Evolutionary conservation across 495 filamentous ascomycete genomes (phyloP), one percentile per base, ranked within the genome.

Genomic region (Staphylotrichum longicolle): DNA sequence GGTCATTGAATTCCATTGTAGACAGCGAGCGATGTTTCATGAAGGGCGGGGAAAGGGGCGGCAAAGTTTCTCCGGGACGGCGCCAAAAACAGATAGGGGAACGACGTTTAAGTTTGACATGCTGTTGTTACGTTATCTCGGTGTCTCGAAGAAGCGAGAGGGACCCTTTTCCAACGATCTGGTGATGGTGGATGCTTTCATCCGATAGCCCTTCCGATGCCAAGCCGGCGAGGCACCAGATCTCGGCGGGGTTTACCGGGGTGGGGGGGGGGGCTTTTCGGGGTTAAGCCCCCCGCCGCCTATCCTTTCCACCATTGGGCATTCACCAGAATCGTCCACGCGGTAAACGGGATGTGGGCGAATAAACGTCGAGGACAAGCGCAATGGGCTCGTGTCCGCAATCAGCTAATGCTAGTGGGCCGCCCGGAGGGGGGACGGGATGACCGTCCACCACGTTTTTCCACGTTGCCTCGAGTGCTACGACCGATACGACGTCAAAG

Each of bases 21-120:
- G 54, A 68, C 58, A 68, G 57, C 57, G 53, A 67, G 62, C 59
- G 62, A 59, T 56, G 39, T 60, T 53, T 68, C 53, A 63, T 60
- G 62, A 42, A 15, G 54, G 52, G 55, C 56, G 53, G 20, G 20
- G 20, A 1, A 27, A 27, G 20, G 61, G 61, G 64, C 49, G 54
- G 54, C 37, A 44, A 52, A 54, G 60, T 51, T 66, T 54, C 50
- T 57, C 9, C 48, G 35, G 49, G 56, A 33, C 52, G 64, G 59
- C 58, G 57, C 52, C 64, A 46, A 64, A 63, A 63, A 61, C 37
- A 63, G 55, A 63, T 53, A 58, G 61, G 59, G 61, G 41, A 63
- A 63, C 33, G 44, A 59, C 56, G 46, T 3, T 44, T 33, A 44
- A 37, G 11, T 62, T 55, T 39, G 12, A 4, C 6, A 14, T 34